phyloP scores from a whole-genome alignment of 116 monocot genomes.

The Trichopus zeylanicus region DNA sequence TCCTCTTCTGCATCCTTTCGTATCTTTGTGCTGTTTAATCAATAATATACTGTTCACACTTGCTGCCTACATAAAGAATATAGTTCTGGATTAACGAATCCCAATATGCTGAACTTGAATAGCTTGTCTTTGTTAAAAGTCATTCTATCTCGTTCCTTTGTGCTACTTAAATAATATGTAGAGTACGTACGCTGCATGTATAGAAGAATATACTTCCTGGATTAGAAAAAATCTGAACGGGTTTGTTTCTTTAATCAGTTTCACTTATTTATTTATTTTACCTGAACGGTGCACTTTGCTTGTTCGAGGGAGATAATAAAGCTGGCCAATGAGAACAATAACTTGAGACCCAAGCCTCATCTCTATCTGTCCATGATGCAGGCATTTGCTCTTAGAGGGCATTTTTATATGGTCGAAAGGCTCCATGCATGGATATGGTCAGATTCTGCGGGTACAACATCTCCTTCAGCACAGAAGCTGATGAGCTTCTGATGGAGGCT shows the following conservation, averaged over 20 bases:
- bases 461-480: constrained; percentile 45
- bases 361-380: constrained; percentile 76
- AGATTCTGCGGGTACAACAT: constrained; percentile 54
- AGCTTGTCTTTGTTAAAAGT: too few species aligned
- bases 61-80: too few species aligned
- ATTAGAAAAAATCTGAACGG: too few species aligned
- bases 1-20: not conserved
- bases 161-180: too few species aligned
- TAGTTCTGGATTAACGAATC: too few species aligned
- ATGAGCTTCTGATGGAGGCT: constrained; percentile 88
- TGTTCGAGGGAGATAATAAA: constrained; percentile 84
- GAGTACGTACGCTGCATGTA: too few species aligned
- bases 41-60: too few species aligned
- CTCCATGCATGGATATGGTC: constrained; percentile 55
- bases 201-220: too few species aligned
- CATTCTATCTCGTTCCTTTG: too few species aligned
- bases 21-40: not conserved
- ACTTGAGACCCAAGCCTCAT: constrained; percentile 68
- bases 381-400: constrained; percentile 49
- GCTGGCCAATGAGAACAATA: constrained; percentile 22
- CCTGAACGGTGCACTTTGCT: constrained; percentile 59
- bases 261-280: not conserved
- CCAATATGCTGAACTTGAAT: too few species aligned
- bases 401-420: constrained; percentile 54
- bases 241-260: constrained; percentile 3